Percentiles rank a stretch among this genome's conserved stretches.
Conservation (phyloP, 106 monocot genomes). For the Dendrobium officinale region DNA sequence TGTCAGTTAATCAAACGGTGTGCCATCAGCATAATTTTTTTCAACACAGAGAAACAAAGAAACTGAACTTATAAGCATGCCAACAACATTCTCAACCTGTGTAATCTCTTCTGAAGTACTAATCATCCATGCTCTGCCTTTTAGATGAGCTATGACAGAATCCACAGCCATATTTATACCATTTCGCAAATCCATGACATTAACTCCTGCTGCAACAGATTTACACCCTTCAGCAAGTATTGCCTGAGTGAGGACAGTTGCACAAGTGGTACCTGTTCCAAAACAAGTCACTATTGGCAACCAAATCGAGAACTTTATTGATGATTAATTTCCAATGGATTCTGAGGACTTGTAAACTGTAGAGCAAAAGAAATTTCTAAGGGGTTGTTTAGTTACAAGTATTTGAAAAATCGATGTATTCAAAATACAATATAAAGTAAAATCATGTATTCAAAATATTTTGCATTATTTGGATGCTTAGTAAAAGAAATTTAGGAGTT, state of each 20-base stretch:
- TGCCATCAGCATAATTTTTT: not conserved
- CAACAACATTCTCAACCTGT: slow-evolving; percentile 35
- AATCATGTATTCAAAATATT: too few species aligned
- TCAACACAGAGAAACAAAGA: not conserved
- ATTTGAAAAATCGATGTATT: too few species aligned
- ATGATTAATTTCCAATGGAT: not conserved
- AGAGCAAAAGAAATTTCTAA: not conserved
- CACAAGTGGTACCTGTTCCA: slow-evolving; percentile 81
- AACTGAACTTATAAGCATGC: not conserved
- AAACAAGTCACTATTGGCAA: not conserved
- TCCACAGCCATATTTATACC: slow-evolving; percentile 70
- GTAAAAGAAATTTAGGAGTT: too few species aligned
- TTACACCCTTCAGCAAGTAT: slow-evolving; percentile 86
- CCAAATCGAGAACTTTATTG: not conserved
- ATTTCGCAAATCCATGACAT: slow-evolving; percentile 83
- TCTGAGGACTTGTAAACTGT: not conserved
- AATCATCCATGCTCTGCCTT: slow-evolving; percentile 65
- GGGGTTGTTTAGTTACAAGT: too few species aligned
- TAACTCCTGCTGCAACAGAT: slow-evolving; percentile 78
- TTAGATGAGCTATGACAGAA: slow-evolving; percentile 67
- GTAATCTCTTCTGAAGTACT: slow-evolving; percentile 73
- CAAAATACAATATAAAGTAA: too few species aligned
- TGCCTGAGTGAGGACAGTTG: slow-evolving; percentile 76
- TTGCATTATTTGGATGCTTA: too few species aligned
- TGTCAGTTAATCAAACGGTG: not conserved